These are phyloP conservation scores for Ogataea dorogensis DNA, from an alignment of 805 yeast genomes.

Conservation along the genomic window DNA sequence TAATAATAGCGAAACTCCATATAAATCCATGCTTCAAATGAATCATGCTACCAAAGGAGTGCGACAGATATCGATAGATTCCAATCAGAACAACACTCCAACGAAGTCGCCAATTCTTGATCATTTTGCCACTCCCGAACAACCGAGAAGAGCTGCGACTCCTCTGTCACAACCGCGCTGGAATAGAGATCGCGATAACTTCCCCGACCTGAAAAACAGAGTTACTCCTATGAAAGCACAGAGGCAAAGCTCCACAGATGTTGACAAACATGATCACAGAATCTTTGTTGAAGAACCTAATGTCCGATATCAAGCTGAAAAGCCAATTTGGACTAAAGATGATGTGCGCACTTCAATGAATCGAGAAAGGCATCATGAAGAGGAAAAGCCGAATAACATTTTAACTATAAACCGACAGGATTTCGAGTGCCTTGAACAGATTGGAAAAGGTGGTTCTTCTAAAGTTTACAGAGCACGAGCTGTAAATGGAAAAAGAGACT, in stretches of 20 bases:
- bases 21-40: constrained; percentile 13
- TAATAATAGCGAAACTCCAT: constrained; percentile 14
- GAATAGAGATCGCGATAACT: constrained; percentile 8
- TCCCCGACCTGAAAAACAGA: constrained; percentile 7
- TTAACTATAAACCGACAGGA: constrained; percentile 52
- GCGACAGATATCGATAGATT: not conserved
- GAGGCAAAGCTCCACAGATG: not conserved
- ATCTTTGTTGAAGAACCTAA: constrained; percentile 2
- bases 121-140: constrained; percentile 28
- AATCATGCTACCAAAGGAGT: constrained; percentile 11
- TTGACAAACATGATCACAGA: not conserved
- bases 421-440: constrained; percentile 71
- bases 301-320: not conserved
- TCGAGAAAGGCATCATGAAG: constrained; percentile 3
- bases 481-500: constrained; percentile 47
- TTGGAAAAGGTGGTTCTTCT: constrained; percentile 92
- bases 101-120: constrained; percentile 4
- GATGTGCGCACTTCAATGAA: not conserved
- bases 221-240: constrained; percentile 3
- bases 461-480: constrained; percentile 80
- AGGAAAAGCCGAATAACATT: constrained; percentile 14
- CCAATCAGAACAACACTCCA: constrained; percentile 9
- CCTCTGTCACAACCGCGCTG: constrained; percentile 22
- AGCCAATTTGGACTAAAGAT: not conserved
- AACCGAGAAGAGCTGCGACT: constrained; percentile 22